Evolutionary conservation across 768 basidiomycete genomes (phyloP).

Genomic region (Piloderma croceum): DNA sequence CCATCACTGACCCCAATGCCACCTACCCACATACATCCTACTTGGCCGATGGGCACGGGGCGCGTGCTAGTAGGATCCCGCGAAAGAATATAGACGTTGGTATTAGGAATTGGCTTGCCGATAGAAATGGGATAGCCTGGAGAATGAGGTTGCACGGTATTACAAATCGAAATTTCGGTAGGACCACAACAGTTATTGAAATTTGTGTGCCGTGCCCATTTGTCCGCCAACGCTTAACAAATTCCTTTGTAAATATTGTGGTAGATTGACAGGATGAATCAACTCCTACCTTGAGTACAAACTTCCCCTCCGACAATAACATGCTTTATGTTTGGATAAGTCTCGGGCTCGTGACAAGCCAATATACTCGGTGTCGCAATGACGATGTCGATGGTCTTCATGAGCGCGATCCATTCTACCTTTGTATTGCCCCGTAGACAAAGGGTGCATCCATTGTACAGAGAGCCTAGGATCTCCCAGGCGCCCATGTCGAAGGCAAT

Average conservation of each 20-base stretch:
- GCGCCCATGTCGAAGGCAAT: conserved; percentile 66
- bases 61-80: conserved; percentile 22
- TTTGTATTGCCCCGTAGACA: conserved; percentile 47
- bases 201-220: conserved; percentile 37
- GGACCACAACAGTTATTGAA: conserved; percentile 55
- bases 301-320: conserved; percentile 54
- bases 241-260: no score
- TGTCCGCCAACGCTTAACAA: conserved; percentile 38
- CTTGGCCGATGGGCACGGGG: conserved; percentile 28
- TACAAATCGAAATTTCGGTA: conserved; percentile 57
- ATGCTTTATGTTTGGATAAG: conserved; percentile 50
- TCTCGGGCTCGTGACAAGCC: conserved; percentile 41
- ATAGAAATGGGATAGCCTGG: conserved; percentile 39
- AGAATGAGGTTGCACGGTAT: conserved; percentile 47
- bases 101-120: conserved; percentile 52
- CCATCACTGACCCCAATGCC: conserved; percentile 52
- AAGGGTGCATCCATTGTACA: conserved; percentile 48
- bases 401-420: conserved; percentile 44
- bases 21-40: conserved; percentile 58
- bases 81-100: conserved; percentile 36
- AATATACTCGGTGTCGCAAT: conserved; percentile 52
- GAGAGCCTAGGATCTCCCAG: conserved; percentile 52
- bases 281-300: conserved; percentile 42
- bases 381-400: conserved; percentile 46
- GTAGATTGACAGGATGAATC: no score